These are phyloP conservation scores for Macrolepiota fuliginosa DNA, from an alignment of 768 basidiomycete genomes.

Conservation along the genomic window DNA sequence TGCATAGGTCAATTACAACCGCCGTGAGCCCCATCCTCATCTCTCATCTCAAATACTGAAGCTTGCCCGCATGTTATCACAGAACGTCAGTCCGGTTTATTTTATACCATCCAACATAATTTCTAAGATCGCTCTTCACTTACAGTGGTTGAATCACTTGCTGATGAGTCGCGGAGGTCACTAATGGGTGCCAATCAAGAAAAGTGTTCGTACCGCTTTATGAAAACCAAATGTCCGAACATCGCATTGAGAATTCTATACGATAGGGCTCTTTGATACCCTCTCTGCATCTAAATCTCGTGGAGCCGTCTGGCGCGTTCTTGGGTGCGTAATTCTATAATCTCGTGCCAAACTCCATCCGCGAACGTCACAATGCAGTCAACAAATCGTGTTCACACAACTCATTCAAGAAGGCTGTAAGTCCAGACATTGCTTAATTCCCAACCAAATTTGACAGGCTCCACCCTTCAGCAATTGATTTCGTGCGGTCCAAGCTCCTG, in stretches of 20 bases:
- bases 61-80: not conserved
- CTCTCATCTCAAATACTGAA: not conserved
- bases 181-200: conserved; percentile 57
- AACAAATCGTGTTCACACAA: conserved; percentile 57
- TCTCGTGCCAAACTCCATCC: no score
- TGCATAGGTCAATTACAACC: conserved; percentile 47
- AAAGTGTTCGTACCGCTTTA: conserved; percentile 34
- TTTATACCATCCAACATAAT: not conserved
- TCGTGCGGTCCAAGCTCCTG: not conserved
- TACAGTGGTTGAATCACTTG: conserved; percentile 8
- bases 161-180: conserved; percentile 35
- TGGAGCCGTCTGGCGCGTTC: conserved; percentile 52
- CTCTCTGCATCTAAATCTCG: conserved; percentile 42
- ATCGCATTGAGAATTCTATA: not conserved
- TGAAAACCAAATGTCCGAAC: not conserved
- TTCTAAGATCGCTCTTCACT: not conserved
- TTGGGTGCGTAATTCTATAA: conserved; percentile 33
- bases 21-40: conserved; percentile 25
- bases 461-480: not conserved
- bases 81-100: conserved; percentile 13
- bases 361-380: conserved; percentile 25
- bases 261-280: conserved; percentile 42
- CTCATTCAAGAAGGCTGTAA: conserved; percentile 22
- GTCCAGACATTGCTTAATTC: not conserved
- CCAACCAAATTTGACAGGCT: not conserved